Conservation (phyloP, 306 rosid genomes). For the Fagus crenata region DNA sequence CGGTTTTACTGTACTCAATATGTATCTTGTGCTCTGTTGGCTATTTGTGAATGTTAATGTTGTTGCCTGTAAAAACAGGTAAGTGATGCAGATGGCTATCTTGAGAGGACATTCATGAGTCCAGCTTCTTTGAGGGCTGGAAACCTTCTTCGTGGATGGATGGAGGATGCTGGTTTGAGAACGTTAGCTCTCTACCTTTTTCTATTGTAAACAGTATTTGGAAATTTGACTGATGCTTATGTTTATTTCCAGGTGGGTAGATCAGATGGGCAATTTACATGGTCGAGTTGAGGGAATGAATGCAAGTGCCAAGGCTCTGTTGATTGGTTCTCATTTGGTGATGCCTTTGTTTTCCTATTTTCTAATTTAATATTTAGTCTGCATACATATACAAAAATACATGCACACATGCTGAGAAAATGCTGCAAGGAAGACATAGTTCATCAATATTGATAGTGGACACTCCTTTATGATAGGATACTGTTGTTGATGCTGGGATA, state of each 20-base stretch:
- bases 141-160: constrained; percentile 63
- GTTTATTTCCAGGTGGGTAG: constrained; percentile 79
- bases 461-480: constrained; percentile 54
- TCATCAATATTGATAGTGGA: constrained; percentile 13
- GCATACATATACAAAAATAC: neutral
- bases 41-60: constrained; percentile 28
- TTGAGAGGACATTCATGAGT: constrained; percentile 93
- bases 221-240: constrained; percentile 39
- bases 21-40: neutral
- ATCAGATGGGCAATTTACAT: constrained; percentile 77
- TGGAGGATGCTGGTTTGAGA: constrained; percentile 96
- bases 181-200: constrained; percentile 66
- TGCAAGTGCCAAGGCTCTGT: constrained; percentile 62
- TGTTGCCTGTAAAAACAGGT: constrained; percentile 53
- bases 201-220: constrained; percentile 20
- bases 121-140: constrained; percentile 78
- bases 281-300: constrained; percentile 83
- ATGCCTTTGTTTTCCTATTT: constrained; percentile 19
- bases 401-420: neutral
- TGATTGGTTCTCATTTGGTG: constrained; percentile 93
- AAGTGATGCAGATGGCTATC: constrained; percentile 70
- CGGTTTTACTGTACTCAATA: neutral
- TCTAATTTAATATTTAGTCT: neutral
- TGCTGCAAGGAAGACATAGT: neutral
- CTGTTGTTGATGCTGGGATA: constrained; percentile 92